Base-by-base conservation (phyloP, 1,139 yeast species). In the Sugiyamaella xylanicola region DNA sequence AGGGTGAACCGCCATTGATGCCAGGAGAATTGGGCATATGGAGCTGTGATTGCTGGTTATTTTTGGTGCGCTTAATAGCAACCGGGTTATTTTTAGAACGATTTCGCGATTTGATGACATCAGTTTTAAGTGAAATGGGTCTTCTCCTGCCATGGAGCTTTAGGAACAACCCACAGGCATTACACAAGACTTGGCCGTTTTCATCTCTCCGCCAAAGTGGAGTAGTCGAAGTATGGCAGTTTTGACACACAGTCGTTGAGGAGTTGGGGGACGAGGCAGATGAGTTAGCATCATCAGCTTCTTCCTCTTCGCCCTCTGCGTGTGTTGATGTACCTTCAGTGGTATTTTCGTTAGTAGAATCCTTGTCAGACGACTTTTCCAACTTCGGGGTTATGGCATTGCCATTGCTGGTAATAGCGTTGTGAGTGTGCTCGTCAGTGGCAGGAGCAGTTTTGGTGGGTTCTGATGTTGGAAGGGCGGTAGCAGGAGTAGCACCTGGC, bases 171-270 rank as follows among this genome's bases (percentile, higher is more conserved):
- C 97, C 97, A 74, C 97, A 91, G 1, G 97, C 97, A 72, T 91
- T 91, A 71, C 97, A 91, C 56, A 91, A 77, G 20, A 91, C 95
- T 63, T 90, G 95, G 13, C 97, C 97, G 21, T 87, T 83, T 69
- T 90, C 97, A 71, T 91, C 97, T 64, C 97, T 77, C 69, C 97
- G 80, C 97, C 97, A 91, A 22, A 91, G 75, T 1, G 97, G 97
- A 1, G 97, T 91, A 1, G 93, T 91, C 56, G 90, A 88, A 1
- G 97, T 91, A 66, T 87, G 81, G 73, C 97, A 91, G 71, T 91
- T 91, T 64, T 87, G 88, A 71, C 97, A 91, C 20, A 86, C 80
- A 1, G 97, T 60, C n/a, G 54, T 32, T 13, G 47, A 11, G 16
- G 40, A 19, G 19, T 2, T 40, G 13, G 52, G 52, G 16, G 52